Conservation (phyloP, 208 protist genomes). For the Willaertia magna region DNA sequence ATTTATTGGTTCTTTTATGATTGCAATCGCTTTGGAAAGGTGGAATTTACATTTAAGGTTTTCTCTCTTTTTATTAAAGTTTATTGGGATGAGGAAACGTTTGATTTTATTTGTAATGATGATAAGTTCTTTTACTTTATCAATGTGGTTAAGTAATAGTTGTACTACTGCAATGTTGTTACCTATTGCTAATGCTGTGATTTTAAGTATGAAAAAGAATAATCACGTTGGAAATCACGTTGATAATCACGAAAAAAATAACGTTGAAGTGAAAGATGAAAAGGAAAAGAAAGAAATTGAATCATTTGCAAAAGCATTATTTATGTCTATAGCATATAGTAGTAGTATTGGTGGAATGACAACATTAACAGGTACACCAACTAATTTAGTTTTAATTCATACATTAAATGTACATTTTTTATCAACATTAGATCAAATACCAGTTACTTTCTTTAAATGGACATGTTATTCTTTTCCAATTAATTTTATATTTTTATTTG, state of each 20-base stretch:
- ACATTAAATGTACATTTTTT: neutral
- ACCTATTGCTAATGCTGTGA: neutral
- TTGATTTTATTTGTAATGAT: neutral
- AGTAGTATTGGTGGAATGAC: neutral
- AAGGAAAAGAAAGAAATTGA: neutral
- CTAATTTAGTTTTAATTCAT: neutral
- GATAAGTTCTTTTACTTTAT: neutral
- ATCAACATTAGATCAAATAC: neutral
- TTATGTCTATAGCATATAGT: neutral
- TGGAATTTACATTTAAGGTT: constrained; percentile 4
- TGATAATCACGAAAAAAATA: too few species aligned
- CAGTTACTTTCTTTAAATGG: neutral
- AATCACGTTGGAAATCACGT: neutral
- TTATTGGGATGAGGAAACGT: neutral
- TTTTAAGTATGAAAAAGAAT: neutral
- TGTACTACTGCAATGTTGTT: neutral
- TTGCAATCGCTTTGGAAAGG: neutral
- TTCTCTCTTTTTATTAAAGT: neutral
- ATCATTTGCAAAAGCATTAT: neutral
- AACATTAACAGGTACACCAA: neutral
- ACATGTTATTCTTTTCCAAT: neutral
- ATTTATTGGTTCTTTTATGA: neutral
- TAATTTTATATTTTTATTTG: neutral
- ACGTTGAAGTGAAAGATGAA: too few species aligned
- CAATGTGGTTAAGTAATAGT: neutral